Evolutionary conservation across 129 eudicot genomes (phyloP).

Genomic region (Helichrysum umbraculigerum): DNA sequence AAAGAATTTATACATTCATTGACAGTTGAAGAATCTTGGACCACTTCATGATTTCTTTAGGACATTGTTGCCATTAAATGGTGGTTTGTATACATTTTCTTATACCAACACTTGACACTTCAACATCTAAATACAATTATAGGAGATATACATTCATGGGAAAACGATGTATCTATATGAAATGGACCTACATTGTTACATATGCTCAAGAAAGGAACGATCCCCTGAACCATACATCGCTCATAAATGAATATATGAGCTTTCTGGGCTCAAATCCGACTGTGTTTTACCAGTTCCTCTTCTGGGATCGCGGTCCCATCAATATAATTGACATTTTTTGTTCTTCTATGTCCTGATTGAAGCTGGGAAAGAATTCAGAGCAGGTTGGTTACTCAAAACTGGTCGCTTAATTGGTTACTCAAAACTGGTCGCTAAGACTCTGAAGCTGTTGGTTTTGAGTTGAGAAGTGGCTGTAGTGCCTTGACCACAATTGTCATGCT

Average conservation of each 20-base stretch:
- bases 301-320: background rate
- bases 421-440: slow-evolving; percentile 54
- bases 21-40: background rate
- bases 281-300: slow-evolving; percentile 7
- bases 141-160: background rate
- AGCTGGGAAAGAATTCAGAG: slow-evolving; percentile 2
- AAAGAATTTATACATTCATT: background rate
- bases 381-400: slow-evolving; percentile 12
- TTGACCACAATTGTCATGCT: slow-evolving; percentile 87
- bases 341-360: slow-evolving; percentile 3
- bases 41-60: background rate
- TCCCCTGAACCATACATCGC: slow-evolving; percentile 4
- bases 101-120: slow-evolving; percentile 4
- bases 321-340: background rate
- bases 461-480: slow-evolving; percentile 87
- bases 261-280: background rate
- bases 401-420: slow-evolving; percentile 12
- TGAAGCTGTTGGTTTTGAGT: slow-evolving; percentile 56
- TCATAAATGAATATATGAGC: slow-evolving; percentile 9
- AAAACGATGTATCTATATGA: background rate
- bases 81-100: background rate
- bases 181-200: slow-evolving; percentile 13
- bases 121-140: slow-evolving; percentile 17
- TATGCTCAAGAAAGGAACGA: slow-evolving; percentile 16
- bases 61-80: slow-evolving; percentile 2